Base-by-base conservation (phyloP, 805 yeast genomes). In the Isabelozyma heimii region DNA sequence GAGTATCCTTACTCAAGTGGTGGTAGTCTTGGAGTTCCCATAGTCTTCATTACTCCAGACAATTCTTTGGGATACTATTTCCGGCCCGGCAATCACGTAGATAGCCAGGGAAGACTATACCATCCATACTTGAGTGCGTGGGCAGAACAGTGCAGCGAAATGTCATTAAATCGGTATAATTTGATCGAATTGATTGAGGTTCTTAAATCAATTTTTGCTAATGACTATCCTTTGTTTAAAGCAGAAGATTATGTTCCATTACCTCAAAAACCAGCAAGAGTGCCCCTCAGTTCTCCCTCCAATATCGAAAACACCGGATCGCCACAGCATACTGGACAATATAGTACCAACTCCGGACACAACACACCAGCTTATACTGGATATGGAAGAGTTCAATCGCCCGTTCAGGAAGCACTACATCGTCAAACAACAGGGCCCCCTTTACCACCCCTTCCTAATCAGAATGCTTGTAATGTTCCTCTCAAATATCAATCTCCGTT, bases 81-180 rank as follows among this genome's bases (percentile, higher is more conserved):
- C 14, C 72, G 72, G 39, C 86, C 91, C 0, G 85, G 86, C 24
- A 84, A 82, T 53, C 73, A 79, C 55, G 80, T 89, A 3, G 96
- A 88, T 63, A 66, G 80, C 12, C 87, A 77, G 63, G 97, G 97
- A 1, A 67, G 70, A 42, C 76, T 89, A 46, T 87, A 84, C 60
- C 85, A 86, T 56, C 92, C 94, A 0, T 77, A 75, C 47, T 63
- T 87, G 40, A 65, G 84, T n/a, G 70, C 67, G 26, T 88, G 95
- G 96, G 58, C 47, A 40, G 52, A 51, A 10, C 50, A 59, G 8
- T 52, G 58, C 47, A 44, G 52, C 27, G 16, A 45, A 6, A 47
- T 44, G 5, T 45, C 49, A 12, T 27, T 40, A 5, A 30, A 42
- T 15, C 47, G 54, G 20, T 70, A 53, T 47, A 66, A 67, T 45